These are phyloP conservation scores for Barbatosphaeria neglecta DNA, from an alignment of 495 filamentous ascomycete species.

Conservation along the genomic window DNA sequence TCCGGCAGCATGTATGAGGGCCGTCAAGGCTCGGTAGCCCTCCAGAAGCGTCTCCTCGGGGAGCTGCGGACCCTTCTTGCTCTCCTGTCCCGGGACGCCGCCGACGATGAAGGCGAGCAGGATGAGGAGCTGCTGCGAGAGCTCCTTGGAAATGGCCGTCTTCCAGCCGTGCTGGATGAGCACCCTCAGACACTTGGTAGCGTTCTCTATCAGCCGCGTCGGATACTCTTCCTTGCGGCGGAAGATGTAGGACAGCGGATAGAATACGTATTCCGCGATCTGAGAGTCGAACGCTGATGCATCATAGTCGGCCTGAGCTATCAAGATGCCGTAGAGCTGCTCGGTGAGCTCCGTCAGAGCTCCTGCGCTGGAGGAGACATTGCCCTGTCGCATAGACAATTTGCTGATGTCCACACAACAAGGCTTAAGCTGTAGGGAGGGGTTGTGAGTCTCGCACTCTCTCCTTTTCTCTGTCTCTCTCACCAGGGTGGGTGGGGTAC, in stretches of 20 bases:
- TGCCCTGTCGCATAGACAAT: conserved; percentile 48
- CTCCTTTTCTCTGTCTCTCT: no score
- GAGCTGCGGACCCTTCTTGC: conserved; percentile 28
- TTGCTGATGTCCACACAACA: conserved; percentile 71
- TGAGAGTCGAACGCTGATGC: conserved; percentile 57
- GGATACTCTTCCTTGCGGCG: conserved; percentile 61
- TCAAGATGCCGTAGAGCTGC: conserved; percentile 40
- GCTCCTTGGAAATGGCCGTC: conserved; percentile 46
- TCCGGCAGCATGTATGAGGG: conserved; percentile 27
- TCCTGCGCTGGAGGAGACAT: conserved; percentile 36
- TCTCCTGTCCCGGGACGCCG: conserved; percentile 46
- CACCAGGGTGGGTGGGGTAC: no score
- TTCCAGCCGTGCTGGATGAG: conserved; percentile 73
- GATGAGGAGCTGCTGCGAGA: conserved; percentile 76
- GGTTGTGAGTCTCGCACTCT: no score
- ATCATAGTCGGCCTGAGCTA: conserved; percentile 35
- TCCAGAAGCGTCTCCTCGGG: conserved; percentile 61
- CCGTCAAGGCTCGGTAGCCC: conserved; percentile 28
- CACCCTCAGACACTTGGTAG: conserved; percentile 58
- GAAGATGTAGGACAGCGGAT: conserved; percentile 81
- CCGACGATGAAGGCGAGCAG: conserved; percentile 71
- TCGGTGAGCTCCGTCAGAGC: conserved; percentile 45
- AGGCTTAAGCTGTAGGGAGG: conserved; percentile 66
- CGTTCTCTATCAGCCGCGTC: conserved; percentile 59
- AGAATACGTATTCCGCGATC: conserved; percentile 89